A percentile compares a stretch with the other conserved stretches of the same genome.
These are phyloP conservation scores for Lactarius pseudohatsudake DNA, from an alignment of 768 basidiomycete species.

Conservation along the genomic window DNA sequence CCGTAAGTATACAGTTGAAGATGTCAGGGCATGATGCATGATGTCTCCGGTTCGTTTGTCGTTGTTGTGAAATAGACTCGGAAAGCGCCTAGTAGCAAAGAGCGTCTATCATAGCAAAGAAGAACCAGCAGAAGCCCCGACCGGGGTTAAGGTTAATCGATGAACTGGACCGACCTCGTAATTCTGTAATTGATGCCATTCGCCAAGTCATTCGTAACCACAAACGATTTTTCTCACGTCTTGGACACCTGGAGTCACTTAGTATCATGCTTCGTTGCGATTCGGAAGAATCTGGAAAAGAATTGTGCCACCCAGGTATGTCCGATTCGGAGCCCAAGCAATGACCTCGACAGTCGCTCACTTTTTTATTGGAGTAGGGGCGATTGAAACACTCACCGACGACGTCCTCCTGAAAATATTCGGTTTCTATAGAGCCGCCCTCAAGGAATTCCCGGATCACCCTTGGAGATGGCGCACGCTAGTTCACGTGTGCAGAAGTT, in stretches of 20 bases:
- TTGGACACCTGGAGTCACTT: background rate
- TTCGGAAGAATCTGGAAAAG: background rate
- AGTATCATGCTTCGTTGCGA: background rate
- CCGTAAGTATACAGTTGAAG: background rate
- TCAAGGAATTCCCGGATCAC: background rate
- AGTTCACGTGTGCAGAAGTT: background rate
- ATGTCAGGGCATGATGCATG: background rate
- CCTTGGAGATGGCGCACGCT: background rate
- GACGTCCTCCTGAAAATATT: conserved; percentile 9
- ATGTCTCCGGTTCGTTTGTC: background rate
- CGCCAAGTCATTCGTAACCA: too few relatives aligned
- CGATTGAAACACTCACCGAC: background rate
- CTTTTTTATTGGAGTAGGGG: background rate
- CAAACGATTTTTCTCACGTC: background rate
- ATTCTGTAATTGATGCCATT: background rate
- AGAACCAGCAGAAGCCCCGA: too few relatives aligned
- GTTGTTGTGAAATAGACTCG: background rate
- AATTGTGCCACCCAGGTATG: background rate
- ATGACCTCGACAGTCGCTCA: background rate
- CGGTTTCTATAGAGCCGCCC: background rate
- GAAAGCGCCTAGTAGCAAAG: background rate
- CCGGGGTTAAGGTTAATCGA: background rate
- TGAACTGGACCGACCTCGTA: too few relatives aligned
- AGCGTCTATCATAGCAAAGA: too few relatives aligned
- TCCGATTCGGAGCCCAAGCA: background rate